These are phyloP conservation scores for Phoenix roebelenii DNA, from an alignment of 176 grass and related monocot genomes.

Conservation along the genomic window DNA sequence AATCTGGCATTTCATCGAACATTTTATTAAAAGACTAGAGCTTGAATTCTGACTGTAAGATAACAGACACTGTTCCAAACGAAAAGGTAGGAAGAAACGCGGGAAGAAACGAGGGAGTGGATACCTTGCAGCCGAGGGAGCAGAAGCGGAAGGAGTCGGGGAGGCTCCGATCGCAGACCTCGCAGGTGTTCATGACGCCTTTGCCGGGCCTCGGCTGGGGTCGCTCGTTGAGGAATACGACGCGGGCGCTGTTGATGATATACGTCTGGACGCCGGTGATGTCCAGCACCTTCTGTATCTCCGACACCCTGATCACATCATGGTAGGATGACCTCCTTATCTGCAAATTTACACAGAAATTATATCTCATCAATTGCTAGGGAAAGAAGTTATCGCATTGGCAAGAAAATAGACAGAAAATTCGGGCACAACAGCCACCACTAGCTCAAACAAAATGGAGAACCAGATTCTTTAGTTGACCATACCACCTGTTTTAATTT, in stretches of 20 bases:
- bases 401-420: no score
- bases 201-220: conserved; percentile 87
- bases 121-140: conserved; percentile 93
- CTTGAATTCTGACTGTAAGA: no score
- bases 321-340: conserved; percentile 96
- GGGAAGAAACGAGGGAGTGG: no score
- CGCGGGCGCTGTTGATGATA: conserved; percentile 95
- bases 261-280: conserved; percentile 91
- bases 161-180: conserved; percentile 90
- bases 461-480: no score
- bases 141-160: conserved; percentile 97
- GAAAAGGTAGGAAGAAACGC: no score
- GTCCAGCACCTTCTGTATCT: conserved; percentile 94
- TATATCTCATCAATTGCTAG: no score
- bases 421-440: no score
- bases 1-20: conserved; percentile 32
- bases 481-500: no score
- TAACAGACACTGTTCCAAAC: no score
- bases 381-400: no score
- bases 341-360: conserved; percentile 17
- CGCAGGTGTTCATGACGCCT: conserved; percentile 96
- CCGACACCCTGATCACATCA: conserved; percentile 90
- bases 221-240: conserved; percentile 95
- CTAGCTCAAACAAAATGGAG: no score
- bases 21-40: no score